A percentile compares a stretch with the other conserved stretches of the same genome.
Conservation (phyloP, 164 flowering plant genomes). For the Umbellularia californica region DNA sequence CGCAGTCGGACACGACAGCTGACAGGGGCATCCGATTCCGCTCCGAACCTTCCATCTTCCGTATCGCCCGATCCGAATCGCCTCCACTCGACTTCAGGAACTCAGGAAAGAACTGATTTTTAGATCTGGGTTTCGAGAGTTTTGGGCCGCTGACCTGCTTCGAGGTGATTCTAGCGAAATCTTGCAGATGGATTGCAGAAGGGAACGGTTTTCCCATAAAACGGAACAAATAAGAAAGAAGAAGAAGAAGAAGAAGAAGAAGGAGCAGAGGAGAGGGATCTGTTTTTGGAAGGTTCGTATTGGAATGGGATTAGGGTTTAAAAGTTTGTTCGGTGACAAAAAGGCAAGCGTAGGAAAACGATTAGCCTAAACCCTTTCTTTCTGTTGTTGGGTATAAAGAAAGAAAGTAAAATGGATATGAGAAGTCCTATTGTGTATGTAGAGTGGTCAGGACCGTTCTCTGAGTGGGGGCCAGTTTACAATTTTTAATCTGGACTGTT, state of each 20-base stretch:
- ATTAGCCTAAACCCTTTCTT: too few relatives aligned
- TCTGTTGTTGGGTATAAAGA: too few relatives aligned
- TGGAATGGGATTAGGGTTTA: too few relatives aligned
- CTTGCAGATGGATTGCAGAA: slow-evolving; percentile 10
- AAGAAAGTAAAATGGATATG: too few relatives aligned
- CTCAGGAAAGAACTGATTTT: slow-evolving; percentile 11
- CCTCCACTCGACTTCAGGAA: slow-evolving; percentile 4
- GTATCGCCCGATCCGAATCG: slow-evolving; percentile 2
- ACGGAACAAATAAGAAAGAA: background rate
- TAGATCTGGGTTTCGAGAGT: slow-evolving; percentile 12
- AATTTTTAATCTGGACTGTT: too few relatives aligned
- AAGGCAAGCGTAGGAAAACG: too few relatives aligned
- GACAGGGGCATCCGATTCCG: slow-evolving; percentile 41
- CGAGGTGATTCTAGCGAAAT: slow-evolving; percentile 11
- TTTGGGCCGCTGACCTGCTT: slow-evolving; percentile 1
- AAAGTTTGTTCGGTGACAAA: too few relatives aligned
- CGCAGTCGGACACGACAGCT: slow-evolving; percentile 73
- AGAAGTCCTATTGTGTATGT: too few relatives aligned
- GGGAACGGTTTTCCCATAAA: slow-evolving; percentile 36
- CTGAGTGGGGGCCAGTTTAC: too few relatives aligned
- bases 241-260: background rate
- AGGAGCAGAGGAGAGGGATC: background rate
- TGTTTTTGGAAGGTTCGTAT: background rate
- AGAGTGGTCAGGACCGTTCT: too few relatives aligned
- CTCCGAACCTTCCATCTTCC: slow-evolving; percentile 14